A percentile compares a stretch with the other conserved stretches of the same genome.
Conservation (phyloP, 148 eudicot species). For the Rheum nobile region DNA sequence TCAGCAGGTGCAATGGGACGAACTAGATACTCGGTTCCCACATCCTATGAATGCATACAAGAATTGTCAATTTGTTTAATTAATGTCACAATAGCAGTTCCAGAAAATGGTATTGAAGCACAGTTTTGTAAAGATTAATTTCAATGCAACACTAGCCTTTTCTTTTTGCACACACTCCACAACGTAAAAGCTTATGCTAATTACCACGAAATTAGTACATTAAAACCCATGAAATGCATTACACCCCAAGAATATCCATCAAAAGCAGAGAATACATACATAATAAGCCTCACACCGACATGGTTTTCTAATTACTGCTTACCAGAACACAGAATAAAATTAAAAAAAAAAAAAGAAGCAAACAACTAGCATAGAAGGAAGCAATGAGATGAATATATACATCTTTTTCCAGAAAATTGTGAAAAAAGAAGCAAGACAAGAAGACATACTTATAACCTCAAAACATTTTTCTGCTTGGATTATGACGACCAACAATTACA, state of each 20-base stretch:
- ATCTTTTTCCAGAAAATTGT: not conserved
- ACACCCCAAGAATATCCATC: not conserved
- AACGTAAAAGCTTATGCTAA: too few relatives aligned
- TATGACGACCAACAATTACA: not conserved
- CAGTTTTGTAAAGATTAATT: not conserved
- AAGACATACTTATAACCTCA: not conserved
- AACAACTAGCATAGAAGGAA: not conserved
- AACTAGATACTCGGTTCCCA: constrained; percentile 65
- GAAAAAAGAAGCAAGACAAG: not conserved
- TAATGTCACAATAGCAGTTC: not conserved
- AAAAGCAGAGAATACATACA: not conserved
- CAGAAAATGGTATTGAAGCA: not conserved
- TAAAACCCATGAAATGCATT: not conserved
- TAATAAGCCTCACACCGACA: not conserved
- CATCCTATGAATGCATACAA: constrained; percentile 34
- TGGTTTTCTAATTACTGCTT: not conserved
- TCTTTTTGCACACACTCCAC: not conserved
- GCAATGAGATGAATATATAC: not conserved
- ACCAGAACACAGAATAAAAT: not conserved
- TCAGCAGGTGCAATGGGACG: constrained; percentile 61
- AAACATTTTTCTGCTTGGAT: not conserved
- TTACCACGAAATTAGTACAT: not conserved
- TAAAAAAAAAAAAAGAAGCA: not conserved
- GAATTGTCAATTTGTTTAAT: not conserved
- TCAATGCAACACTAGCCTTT: not conserved